These are phyloP conservation scores for Aspergillus clavatus DNA, from an alignment of 2,329 filamentous ascomycete genomes.

Conservation along the genomic window DNA sequence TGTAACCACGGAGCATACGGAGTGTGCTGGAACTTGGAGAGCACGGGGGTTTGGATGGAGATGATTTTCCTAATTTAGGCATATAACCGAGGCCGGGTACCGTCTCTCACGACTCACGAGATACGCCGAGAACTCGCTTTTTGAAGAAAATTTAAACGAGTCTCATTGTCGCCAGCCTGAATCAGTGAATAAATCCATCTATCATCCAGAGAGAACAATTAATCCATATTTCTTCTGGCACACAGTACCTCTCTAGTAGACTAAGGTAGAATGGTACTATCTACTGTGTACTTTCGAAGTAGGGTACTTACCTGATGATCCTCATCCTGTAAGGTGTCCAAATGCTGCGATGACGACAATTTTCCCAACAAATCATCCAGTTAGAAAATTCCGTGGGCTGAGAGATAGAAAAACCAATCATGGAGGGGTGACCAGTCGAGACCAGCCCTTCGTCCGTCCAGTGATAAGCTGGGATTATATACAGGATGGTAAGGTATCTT, in stretches of 20 bases:
- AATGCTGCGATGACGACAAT: no score
- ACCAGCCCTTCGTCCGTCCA: background rate
- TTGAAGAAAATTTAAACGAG: background rate
- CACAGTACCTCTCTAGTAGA: no score
- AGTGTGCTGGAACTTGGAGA: background rate
- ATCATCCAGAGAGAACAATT: background rate
- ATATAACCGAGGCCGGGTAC: conserved; percentile 18
- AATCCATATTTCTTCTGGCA: no score
- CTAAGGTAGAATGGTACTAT: no score
- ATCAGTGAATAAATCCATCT: background rate
- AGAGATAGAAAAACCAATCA: background rate
- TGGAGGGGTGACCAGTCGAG: background rate
- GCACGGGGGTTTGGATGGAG: background rate
- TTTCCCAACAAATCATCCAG: background rate
- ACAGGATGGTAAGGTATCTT: background rate
- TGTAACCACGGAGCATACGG: no score
- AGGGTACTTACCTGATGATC: no score
- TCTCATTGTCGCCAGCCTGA: background rate
- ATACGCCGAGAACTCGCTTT: conserved; percentile 7
- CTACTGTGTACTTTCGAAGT: no score
- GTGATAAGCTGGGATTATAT: no score
- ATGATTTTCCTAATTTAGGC: conserved; percentile 13
- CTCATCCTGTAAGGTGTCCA: no score
- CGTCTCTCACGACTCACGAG: conserved; percentile 9
- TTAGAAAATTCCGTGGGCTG: background rate